Evolutionary conservation across 1,139 yeast species (phyloP).

Genomic region (Waltiozyma solani): DNA sequence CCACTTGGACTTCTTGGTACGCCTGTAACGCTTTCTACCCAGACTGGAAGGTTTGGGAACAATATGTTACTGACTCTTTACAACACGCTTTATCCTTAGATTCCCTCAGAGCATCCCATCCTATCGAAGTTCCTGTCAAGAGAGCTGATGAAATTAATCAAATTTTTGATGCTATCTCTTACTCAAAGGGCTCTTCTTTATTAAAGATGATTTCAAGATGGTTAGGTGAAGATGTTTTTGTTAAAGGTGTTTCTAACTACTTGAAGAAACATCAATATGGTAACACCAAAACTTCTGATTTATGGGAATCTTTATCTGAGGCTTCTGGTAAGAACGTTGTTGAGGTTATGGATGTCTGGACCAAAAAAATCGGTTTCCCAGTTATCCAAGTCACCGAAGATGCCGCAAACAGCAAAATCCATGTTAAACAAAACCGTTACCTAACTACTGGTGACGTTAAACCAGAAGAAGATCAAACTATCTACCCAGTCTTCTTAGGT

Average conservation of each 20-base stretch:
- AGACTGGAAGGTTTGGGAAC: slow-evolving; percentile 63
- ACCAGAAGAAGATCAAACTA: slow-evolving; percentile 56
- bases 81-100: slow-evolving; percentile 59
- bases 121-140: slow-evolving; percentile 67
- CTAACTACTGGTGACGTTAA: slow-evolving; percentile 71
- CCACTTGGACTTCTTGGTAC: slow-evolving; percentile 70
- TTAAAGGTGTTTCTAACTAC: slow-evolving; percentile 62
- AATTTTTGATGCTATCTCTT: slow-evolving; percentile 69
- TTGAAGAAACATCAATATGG: slow-evolving; percentile 58
- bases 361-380: slow-evolving; percentile 79
- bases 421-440: slow-evolving; percentile 63
- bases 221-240: slow-evolving; percentile 55
- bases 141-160: slow-evolving; percentile 71
- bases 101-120: slow-evolving; percentile 65
- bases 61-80: slow-evolving; percentile 51
- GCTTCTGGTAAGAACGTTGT: slow-evolving; percentile 70
- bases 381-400: slow-evolving; percentile 50
- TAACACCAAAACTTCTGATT: slow-evolving; percentile 70
- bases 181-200: slow-evolving; percentile 67
- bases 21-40: slow-evolving; percentile 60
- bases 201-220: slow-evolving; percentile 63
- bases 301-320: slow-evolving; percentile 69
- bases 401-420: slow-evolving; percentile 31
- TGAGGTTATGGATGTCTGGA: slow-evolving; percentile 73
- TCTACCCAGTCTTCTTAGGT: slow-evolving; percentile 81